Conservation (phyloP, 2,329 filamentous ascomycete genomes). For the Phaeoacremonium minimum region DNA sequence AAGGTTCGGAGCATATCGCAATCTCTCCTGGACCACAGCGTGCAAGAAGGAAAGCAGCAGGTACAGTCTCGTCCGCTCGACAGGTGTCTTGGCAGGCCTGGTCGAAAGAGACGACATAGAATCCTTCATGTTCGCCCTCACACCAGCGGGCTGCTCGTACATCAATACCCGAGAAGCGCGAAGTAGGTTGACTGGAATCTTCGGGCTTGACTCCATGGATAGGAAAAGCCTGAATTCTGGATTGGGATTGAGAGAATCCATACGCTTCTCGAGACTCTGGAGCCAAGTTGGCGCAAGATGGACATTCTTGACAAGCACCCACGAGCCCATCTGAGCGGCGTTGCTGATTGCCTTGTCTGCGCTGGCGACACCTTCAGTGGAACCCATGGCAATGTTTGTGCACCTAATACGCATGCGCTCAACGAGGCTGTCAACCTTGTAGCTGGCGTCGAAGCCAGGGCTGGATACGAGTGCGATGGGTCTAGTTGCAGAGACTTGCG, state of each 20-base stretch:
- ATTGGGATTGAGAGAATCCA: conserved; percentile 93
- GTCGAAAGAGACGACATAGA: conserved; percentile 80
- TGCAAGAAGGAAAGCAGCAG: conserved; percentile 91
- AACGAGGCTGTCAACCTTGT: conserved; percentile 96
- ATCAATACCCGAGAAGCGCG: conserved; percentile 91
- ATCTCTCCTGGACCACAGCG: conserved; percentile 88
- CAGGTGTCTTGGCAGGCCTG: conserved; percentile 73
- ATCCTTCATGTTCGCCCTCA: conserved; percentile 98
- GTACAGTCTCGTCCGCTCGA: conserved; percentile 87
- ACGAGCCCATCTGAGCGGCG: conserved; percentile 85
- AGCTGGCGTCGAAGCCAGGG: conserved; percentile 95
- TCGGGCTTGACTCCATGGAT: conserved; percentile 95
- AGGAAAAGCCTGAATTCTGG: conserved; percentile 91
- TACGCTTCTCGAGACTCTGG: conserved; percentile 93
- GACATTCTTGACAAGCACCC: conserved; percentile 99
- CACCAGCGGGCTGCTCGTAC: conserved; percentile 96
- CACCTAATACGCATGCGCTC: conserved; percentile 78
- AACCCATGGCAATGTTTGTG: conserved; percentile 98
- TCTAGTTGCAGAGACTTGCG: conserved; percentile 76
- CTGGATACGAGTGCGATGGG: conserved; percentile 92
- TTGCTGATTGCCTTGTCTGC: conserved; percentile 95
- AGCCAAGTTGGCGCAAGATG: conserved; percentile 95
- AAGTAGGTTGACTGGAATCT: conserved; percentile 94
- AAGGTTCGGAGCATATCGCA: conserved; percentile 88
- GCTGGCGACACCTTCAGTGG: conserved; percentile 85